Evolutionary conservation across 768 basidiomycete genomes (phyloP).

Genomic region (Gloeopeniophorella convolvens): DNA sequence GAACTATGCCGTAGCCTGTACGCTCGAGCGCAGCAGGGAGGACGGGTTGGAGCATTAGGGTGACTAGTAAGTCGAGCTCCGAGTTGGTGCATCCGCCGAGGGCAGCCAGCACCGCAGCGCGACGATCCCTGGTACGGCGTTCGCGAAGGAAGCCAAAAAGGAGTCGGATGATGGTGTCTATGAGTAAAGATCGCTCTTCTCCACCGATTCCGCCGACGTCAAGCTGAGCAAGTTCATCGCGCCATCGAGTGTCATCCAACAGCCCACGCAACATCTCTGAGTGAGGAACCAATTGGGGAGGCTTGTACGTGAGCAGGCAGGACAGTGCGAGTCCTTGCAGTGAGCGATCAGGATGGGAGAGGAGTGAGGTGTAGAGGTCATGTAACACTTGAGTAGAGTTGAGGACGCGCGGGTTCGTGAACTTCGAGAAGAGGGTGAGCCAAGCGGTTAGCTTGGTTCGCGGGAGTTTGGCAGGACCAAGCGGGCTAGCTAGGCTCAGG

Average conservation of each 20-base stretch:
- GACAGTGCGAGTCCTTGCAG: conserved; percentile 71
- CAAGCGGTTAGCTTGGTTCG: conserved; percentile 64
- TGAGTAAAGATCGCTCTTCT: conserved; percentile 54
- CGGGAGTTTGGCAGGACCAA: conserved; percentile 37
- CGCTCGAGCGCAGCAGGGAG: conserved; percentile 13
- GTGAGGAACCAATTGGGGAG: conserved; percentile 43
- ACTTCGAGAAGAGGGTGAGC: conserved; percentile 83
- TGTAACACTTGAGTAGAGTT: conserved; percentile 60
- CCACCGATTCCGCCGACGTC: conserved; percentile 51
- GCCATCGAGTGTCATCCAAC: conserved; percentile 80
- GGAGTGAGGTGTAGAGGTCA: conserved; percentile 58
- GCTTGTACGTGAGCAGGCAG: conserved; percentile 81
- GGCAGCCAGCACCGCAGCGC: conserved; percentile 67
- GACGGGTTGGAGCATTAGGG: conserved; percentile 82
- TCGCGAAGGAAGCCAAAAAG: conserved; percentile 88
- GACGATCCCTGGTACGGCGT: conserved; percentile 58
- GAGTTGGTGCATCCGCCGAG: conserved; percentile 63
- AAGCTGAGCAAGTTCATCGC: conserved; percentile 78
- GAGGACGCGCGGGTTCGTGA: conserved; percentile 88
- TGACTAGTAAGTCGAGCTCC: conserved; percentile 72
- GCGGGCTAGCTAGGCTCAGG: conserved; percentile 41
- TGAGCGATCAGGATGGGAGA: conserved; percentile 78
- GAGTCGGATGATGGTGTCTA: conserved; percentile 66
- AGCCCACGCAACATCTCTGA: conserved; percentile 63
- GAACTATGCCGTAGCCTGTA: conserved; percentile 23